These are phyloP conservation scores for Penicillium polonicum DNA, from an alignment of 2,329 filamentous ascomycete genomes.

Conservation along the genomic window DNA sequence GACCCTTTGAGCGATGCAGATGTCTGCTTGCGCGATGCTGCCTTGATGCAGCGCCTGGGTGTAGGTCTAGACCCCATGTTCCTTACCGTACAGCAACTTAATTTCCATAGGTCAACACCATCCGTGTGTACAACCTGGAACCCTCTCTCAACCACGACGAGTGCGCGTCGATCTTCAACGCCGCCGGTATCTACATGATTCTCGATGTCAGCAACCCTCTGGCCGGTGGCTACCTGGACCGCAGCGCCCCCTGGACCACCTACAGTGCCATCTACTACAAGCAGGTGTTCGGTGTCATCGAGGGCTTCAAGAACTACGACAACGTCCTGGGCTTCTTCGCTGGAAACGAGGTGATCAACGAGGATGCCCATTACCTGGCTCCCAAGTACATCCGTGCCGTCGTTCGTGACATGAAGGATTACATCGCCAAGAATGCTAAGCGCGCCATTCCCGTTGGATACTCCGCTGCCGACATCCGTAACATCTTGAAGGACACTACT, in stretches of 20 bases:
- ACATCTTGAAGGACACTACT: conserved; percentile 60
- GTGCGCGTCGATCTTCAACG: conserved; percentile 65
- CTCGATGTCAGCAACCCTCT: conserved; percentile 65
- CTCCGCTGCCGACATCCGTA: conserved; percentile 63
- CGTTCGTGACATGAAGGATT: conserved; percentile 66
- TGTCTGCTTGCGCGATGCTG: conserved; percentile 61
- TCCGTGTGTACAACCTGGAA: conserved; percentile 64
- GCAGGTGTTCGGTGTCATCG: conserved; percentile 62
- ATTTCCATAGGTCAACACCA: conserved; percentile 55
- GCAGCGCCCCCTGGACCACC: conserved; percentile 53
- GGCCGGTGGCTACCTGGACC: conserved; percentile 56
- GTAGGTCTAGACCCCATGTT: conserved; percentile 34
- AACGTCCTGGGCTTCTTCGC: conserved; percentile 67
- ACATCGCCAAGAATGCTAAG: conserved; percentile 58
- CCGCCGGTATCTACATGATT: conserved; percentile 65
- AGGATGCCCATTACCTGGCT: conserved; percentile 53
- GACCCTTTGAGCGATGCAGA: conserved; percentile 60
- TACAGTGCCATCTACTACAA: conserved; percentile 58
- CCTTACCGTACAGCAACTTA: conserved; percentile 8
- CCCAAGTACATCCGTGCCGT: conserved; percentile 63
- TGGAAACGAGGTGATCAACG: conserved; percentile 68
- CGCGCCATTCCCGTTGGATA: conserved; percentile 66
- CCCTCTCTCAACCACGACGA: conserved; percentile 60
- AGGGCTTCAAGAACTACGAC: conserved; percentile 65
- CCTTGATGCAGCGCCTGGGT: conserved; percentile 62